A percentile compares a stretch with the other conserved stretches of the same genome.
Evolutionary conservation across 2,329 filamentous ascomycete species (phyloP).

Genomic region (Exserohilum turcica): DNA sequence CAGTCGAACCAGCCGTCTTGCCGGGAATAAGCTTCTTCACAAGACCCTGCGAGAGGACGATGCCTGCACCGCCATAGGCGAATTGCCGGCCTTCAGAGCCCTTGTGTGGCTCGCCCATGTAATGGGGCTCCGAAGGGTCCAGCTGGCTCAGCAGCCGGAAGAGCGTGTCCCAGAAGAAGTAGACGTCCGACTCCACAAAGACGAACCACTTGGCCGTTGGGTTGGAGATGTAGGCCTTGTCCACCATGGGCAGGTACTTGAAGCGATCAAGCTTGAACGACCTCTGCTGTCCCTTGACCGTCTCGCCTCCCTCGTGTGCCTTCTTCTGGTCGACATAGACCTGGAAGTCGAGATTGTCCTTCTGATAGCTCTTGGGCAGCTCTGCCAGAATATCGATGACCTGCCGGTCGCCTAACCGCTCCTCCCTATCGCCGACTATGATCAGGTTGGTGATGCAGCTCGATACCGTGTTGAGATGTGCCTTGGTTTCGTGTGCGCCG

Average conservation of each 20-base stretch:
- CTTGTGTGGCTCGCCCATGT: conserved; percentile 48
- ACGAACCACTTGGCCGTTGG: conserved; percentile 48
- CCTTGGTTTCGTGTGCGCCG: conserved; percentile 50
- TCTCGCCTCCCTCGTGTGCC: conserved; percentile 44
- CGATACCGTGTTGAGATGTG: conserved; percentile 59
- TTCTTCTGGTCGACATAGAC: conserved; percentile 56
- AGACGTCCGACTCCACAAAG: conserved; percentile 48
- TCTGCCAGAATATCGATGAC: conserved; percentile 57
- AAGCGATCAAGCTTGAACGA: conserved; percentile 64
- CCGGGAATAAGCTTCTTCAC: conserved; percentile 55
- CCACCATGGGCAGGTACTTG: conserved; percentile 63
- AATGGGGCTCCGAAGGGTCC: conserved; percentile 45
- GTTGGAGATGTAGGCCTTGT: conserved; percentile 53
- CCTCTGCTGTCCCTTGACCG: conserved; percentile 55
- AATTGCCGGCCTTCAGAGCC: conserved; percentile 44
- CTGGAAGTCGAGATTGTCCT: conserved; percentile 57
- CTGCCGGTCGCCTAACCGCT: conserved; percentile 57
- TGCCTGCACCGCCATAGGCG: conserved; percentile 53
- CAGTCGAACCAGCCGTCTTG: conserved; percentile 28
- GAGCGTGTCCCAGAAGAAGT: conserved; percentile 49
- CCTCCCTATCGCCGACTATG: conserved; percentile 65
- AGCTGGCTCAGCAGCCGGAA: conserved; percentile 50
- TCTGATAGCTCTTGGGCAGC: conserved; percentile 51
- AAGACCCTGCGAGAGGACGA: conserved; percentile 56
- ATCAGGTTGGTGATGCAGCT: conserved; percentile 61